These are phyloP conservation scores for Hypoxylon sp. DNA, from an alignment of 2,329 filamentous ascomycete genomes.

Conservation along the genomic window DNA sequence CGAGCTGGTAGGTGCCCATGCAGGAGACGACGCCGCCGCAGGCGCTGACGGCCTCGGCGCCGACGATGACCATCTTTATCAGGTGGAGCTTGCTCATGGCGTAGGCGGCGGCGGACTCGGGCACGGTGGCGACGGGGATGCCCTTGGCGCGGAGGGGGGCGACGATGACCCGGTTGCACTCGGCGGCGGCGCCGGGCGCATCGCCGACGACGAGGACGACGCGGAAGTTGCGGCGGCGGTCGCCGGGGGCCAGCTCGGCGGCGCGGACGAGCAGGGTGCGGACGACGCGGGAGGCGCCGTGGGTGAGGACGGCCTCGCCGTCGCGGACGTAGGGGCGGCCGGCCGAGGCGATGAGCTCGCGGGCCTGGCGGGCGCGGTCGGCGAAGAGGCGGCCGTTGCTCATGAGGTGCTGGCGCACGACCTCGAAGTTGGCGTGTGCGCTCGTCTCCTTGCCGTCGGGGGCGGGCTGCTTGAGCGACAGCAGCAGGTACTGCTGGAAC, in stretches of 20 bases:
- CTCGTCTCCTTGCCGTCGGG: conserved; percentile 42
- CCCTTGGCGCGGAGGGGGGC: conserved; percentile 73
- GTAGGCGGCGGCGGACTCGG: conserved; percentile 79
- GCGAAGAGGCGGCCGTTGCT: conserved; percentile 89
- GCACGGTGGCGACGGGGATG: conserved; percentile 84
- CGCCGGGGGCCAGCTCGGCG: conserved; percentile 65
- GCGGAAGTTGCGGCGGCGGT: conserved; percentile 70
- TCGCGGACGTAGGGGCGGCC: conserved; percentile 76
- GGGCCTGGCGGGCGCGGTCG: conserved; percentile 81
- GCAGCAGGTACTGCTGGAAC: conserved; percentile 92
- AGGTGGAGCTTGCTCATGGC: conserved; percentile 66
- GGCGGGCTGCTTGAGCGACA: conserved; percentile 68
- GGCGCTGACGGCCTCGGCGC: conserved; percentile 87
- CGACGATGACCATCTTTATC: conserved; percentile 74
- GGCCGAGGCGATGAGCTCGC: conserved; percentile 81
- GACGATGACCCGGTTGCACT: conserved; percentile 79
- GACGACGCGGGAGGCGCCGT: conserved; percentile 87
- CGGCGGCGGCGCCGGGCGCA: conserved; percentile 58
- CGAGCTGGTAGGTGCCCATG: conserved; percentile 87
- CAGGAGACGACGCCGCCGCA: conserved; percentile 92
- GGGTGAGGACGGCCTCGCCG: conserved; percentile 84
- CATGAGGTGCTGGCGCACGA: conserved; percentile 82
- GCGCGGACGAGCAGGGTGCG: conserved; percentile 78
- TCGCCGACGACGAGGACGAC: conserved; percentile 81
- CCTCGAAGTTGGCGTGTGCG: conserved; percentile 72